Evolutionary conservation across 768 basidiomycete species (phyloP).

Genomic region (Zangia roseola): DNA sequence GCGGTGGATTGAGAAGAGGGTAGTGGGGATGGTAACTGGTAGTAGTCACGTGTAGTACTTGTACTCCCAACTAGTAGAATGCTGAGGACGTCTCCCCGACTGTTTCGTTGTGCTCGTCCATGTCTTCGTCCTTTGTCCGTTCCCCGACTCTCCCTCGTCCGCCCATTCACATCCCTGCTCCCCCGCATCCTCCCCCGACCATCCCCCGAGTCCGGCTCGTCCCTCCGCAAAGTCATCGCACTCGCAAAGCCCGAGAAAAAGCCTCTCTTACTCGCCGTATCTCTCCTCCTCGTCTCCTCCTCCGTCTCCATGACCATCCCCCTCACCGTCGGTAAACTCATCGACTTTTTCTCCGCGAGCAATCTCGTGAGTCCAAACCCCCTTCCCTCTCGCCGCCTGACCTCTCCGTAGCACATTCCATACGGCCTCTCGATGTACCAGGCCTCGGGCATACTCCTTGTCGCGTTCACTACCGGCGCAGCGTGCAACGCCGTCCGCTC

Average conservation of each 20-base stretch:
- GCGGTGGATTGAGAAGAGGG: slow-evolving; percentile 55
- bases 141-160: slow-evolving; percentile 8
- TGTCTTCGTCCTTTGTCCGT: slow-evolving; percentile 5
- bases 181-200: slow-evolving; percentile 33
- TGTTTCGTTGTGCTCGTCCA: background rate
- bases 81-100: no score
- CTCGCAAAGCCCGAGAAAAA: slow-evolving; percentile 84
- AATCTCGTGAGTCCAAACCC: slow-evolving; percentile 51
- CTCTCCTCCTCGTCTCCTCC: slow-evolving; percentile 82
- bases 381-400: background rate
- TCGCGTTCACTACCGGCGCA: slow-evolving; percentile 85
- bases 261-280: slow-evolving; percentile 72
- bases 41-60: no score
- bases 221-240: slow-evolving; percentile 69
- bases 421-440: slow-evolving; percentile 76
- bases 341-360: slow-evolving; percentile 84
- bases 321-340: slow-evolving; percentile 88
- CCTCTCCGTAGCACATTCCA: slow-evolving; percentile 60
- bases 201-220: slow-evolving; percentile 49
- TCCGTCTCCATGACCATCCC: slow-evolving; percentile 91
- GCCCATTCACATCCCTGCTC: slow-evolving; percentile 9
- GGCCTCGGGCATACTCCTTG: slow-evolving; percentile 70
- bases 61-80: no score
- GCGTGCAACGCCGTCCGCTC: slow-evolving; percentile 81
- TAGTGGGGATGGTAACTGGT: slow-evolving; percentile 51